Evolutionary conservation across 495 filamentous ascomycete genomes (phyloP).

Genomic region (Neurospora sp.): DNA sequence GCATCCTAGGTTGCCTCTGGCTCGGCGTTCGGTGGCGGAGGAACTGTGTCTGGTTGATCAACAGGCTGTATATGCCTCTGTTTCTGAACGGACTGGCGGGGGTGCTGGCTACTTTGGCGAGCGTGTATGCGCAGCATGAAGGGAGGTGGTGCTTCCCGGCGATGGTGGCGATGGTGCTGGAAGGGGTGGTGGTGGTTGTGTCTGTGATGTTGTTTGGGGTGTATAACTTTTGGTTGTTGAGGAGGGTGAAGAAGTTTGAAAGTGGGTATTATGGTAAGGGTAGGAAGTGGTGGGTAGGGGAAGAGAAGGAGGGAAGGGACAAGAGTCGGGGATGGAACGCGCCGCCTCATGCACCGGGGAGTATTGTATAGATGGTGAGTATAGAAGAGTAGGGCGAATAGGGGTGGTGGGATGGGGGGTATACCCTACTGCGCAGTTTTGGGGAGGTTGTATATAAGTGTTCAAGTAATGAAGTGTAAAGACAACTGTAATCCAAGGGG

Average conservation of each 20-base stretch:
- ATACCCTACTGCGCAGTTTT: too few species aligned
- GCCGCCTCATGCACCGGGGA: slow-evolving; percentile 9
- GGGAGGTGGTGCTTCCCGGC: slow-evolving; percentile 39
- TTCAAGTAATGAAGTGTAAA: neutral
- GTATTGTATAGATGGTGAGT: slow-evolving; percentile 5
- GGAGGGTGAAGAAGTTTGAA: slow-evolving; percentile 15
- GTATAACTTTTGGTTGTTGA: slow-evolving; percentile 26
- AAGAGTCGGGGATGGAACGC: neutral
- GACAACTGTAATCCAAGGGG: neutral
- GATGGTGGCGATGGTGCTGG: slow-evolving; percentile 25
- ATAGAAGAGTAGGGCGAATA: neutral
- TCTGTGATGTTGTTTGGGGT: slow-evolving; percentile 19
- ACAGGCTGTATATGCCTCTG: slow-evolving; percentile 31
- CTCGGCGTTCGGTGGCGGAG: slow-evolving; percentile 19
- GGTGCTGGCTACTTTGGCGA: slow-evolving; percentile 35
- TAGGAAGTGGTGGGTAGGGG: neutral
- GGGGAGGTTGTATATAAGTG: too few species aligned
- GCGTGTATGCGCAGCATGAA: slow-evolving; percentile 36
- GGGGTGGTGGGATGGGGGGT: neutral
- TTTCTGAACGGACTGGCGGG: slow-evolving; percentile 38
- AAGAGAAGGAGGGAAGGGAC: neutral
- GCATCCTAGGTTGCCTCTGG: slow-evolving; percentile 7
- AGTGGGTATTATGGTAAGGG: neutral
- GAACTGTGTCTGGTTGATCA: slow-evolving; percentile 38
- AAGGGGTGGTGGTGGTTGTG: slow-evolving; percentile 11